These are phyloP conservation scores for Colletotrichum nymphaeae DNA, from an alignment of 2,329 filamentous ascomycete species.

Conservation along the genomic window DNA sequence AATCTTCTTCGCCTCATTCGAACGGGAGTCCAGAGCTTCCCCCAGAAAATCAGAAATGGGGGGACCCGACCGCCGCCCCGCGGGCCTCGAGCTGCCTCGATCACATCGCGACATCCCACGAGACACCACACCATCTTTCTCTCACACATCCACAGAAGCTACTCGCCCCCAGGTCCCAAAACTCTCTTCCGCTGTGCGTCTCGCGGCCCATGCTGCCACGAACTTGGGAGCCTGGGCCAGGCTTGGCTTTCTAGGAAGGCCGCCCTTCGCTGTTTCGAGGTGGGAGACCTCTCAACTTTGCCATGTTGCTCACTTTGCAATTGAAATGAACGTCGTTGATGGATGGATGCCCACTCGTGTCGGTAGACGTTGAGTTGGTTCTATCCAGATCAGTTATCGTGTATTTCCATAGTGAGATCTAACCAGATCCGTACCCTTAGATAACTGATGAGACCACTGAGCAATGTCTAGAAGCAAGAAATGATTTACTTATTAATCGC, in stretches of 20 bases:
- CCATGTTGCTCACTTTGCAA: neutral
- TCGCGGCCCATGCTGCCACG: conserved; percentile 17
- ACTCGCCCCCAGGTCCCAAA: neutral
- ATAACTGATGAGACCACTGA: neutral
- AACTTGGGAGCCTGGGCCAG: conserved; percentile 8
- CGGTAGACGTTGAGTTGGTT: neutral
- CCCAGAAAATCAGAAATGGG: neutral
- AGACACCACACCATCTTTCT: conserved; percentile 20
- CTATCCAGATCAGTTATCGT: neutral
- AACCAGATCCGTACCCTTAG: neutral
- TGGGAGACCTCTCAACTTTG: neutral
- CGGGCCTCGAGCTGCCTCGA: conserved; percentile 1
- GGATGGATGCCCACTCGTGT: neutral
- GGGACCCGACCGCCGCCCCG: neutral
- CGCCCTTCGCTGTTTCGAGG: neutral
- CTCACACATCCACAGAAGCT: neutral
- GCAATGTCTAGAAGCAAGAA: neutral
- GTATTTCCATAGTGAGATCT: neutral
- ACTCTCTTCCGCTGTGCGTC: neutral
- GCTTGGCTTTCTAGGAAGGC: conserved; percentile 10
- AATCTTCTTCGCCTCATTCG: neutral
- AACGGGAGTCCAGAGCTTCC: conserved; percentile 5
- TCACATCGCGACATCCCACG: conserved; percentile 8
- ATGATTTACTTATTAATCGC: conserved; percentile 23
- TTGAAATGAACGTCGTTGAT: neutral